Base-by-base conservation (phyloP, 306 rosid genomes). In the Astragalus membranaceus region DNA sequence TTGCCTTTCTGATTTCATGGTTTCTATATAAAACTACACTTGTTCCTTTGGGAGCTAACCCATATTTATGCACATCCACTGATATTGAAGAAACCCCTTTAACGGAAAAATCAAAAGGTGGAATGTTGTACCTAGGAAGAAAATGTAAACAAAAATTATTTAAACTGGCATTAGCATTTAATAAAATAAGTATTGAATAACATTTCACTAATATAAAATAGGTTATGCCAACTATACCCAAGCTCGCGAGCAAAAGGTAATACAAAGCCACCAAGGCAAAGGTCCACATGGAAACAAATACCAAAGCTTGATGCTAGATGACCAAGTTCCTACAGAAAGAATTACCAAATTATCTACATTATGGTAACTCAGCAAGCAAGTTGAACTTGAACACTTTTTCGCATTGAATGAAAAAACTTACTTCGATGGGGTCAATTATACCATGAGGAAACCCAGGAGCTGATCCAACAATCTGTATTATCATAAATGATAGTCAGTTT, bases 401-500 rank as follows among this genome's bases (percentile, higher is more conserved):
- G 46, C 59, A 69, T 36, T 26, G 41, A 39, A 72, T 11, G 30
- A 33, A 70, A 75, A 68, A 32, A 72, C 87, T 51, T 83, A 93
- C 98, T 85, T 84, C 88, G 5, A 93, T 90, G 67, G 97, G 98
- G 73, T 93, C 98, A 80, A 93, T 72, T 80, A 93, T 85, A 61
- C 98, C 98, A 84, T 93, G 98, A 78, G 97, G 98, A 76, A 68
- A 93, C 77, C 98, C 97, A 33, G 98, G 98, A 53, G 97, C 96
- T 78, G 98, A 93, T 72, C 98, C 98, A 77, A 93, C 96, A 81
- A 93, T 87, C 98, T 93, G 88, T 69, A 79, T 71, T 67, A 78
- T 59, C 46, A 79, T 67, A 79, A 64, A 36, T 39, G 8, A 54
- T 49, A 61, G 78, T 70, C 20, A 66, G 51, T 67, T 80, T 41